phyloP scores from a whole-genome alignment of 2,329 filamentous ascomycete species.

The Aotearoamyces nothofagi region DNA sequence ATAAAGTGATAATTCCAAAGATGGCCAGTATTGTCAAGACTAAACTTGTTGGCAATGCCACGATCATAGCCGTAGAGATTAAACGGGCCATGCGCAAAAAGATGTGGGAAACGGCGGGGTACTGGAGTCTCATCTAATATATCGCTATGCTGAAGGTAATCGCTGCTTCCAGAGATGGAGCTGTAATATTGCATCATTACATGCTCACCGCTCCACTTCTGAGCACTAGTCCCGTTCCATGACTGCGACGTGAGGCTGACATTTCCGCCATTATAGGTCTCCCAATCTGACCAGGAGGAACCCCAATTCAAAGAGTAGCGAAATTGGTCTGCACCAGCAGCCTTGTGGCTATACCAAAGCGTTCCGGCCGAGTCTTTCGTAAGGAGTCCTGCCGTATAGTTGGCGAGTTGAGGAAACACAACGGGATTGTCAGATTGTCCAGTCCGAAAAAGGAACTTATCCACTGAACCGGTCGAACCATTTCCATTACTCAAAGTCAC shows the following conservation, averaged over 20 bases:
- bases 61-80: slow-evolving; percentile 50
- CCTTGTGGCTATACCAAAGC: slow-evolving; percentile 38
- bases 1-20: slow-evolving; percentile 44
- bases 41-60: slow-evolving; percentile 37
- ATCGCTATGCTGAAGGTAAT: slow-evolving; percentile 45
- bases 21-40: slow-evolving; percentile 30
- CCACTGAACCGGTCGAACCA: slow-evolving; percentile 32
- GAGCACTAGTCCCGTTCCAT: slow-evolving; percentile 42
- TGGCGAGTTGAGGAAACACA: slow-evolving; percentile 36
- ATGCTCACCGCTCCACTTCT: slow-evolving; percentile 46
- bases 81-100: slow-evolving; percentile 46
- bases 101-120: slow-evolving; percentile 41
- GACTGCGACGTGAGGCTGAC: slow-evolving; percentile 28
- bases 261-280: slow-evolving; percentile 35
- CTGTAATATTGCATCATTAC: slow-evolving; percentile 50
- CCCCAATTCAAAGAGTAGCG: slow-evolving; percentile 48
- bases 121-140: slow-evolving; percentile 22
- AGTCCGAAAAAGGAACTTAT: slow-evolving; percentile 46
- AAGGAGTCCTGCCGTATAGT: slow-evolving; percentile 41
- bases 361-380: slow-evolving; percentile 24
- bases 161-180: slow-evolving; percentile 38
- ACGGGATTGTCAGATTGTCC: slow-evolving; percentile 42
- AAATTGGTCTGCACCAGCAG: slow-evolving; percentile 44
- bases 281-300: slow-evolving; percentile 42
- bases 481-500: slow-evolving; percentile 26